phyloP scores from a whole-genome alignment of 1,284 basidiomycete species.

The Sanghuangporus weigelae region DNA sequence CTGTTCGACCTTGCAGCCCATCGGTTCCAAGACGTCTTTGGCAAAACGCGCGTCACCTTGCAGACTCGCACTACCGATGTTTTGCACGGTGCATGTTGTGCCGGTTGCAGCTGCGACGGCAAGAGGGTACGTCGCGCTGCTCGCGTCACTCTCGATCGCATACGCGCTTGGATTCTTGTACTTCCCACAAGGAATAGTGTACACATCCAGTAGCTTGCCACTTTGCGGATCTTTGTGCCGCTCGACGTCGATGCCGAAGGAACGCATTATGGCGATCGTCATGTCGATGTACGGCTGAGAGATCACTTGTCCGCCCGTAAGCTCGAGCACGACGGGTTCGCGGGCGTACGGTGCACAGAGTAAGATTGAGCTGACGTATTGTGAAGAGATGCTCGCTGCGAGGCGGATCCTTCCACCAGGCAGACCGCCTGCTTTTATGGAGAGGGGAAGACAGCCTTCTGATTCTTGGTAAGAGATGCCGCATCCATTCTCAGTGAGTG shows the following conservation, averaged over 20 bases:
- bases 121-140: slow-evolving; percentile 94
- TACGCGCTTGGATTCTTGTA: slow-evolving; percentile 83
- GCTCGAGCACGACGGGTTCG: slow-evolving; percentile 80
- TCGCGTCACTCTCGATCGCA: slow-evolving; percentile 94
- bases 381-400: slow-evolving; percentile 92
- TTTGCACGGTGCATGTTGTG: slow-evolving; percentile 87
- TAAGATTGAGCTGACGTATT: slow-evolving; percentile 97
- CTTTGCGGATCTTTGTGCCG: slow-evolving; percentile 61
- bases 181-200: slow-evolving; percentile 79
- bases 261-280: slow-evolving; percentile 97
- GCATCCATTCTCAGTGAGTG: slow-evolving; percentile 80
- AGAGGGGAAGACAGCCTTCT: slow-evolving; percentile 84
- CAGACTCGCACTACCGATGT: slow-evolving; percentile 87
- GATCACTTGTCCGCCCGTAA: slow-evolving; percentile 92
- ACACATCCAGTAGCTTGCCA: slow-evolving; percentile 71
- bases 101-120: slow-evolving; percentile 97
- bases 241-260: slow-evolving; percentile 83
- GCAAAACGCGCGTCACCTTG: slow-evolving; percentile 98
- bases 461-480: slow-evolving; percentile 76
- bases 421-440: slow-evolving; percentile 82
- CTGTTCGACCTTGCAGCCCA: slow-evolving; percentile 92
- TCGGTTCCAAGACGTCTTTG: slow-evolving; percentile 86
- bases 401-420: slow-evolving; percentile 82
- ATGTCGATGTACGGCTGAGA: slow-evolving; percentile 99
- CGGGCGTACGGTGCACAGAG: slow-evolving; percentile 93